These are phyloP conservation scores for Podospora bellae-mahoneyi DNA, from an alignment of 495 filamentous ascomycete species.

Conservation along the genomic window DNA sequence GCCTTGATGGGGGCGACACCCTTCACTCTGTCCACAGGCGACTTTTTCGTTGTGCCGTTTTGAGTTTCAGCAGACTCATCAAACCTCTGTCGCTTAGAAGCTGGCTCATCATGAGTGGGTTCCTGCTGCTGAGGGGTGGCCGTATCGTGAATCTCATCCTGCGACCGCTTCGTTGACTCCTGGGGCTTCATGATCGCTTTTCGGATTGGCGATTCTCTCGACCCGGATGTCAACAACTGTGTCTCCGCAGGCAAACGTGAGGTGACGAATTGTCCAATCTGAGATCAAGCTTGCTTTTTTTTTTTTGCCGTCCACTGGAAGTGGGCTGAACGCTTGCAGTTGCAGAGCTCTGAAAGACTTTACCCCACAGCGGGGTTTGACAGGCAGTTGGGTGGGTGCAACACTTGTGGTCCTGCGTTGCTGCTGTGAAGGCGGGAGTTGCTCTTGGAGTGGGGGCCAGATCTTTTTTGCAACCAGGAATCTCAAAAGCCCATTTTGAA, in stretches of 20 bases:
- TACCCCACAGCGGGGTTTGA: slow-evolving; percentile 23
- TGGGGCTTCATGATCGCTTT: slow-evolving; percentile 23
- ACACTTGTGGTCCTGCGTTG: background rate
- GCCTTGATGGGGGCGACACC: slow-evolving; percentile 80
- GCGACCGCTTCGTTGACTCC: slow-evolving; percentile 22
- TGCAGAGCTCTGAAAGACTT: slow-evolving; percentile 4
- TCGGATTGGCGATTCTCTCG: background rate
- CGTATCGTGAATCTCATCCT: slow-evolving; percentile 17
- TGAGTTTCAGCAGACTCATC: slow-evolving; percentile 29
- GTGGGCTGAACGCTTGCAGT: background rate
- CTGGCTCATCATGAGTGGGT: slow-evolving; percentile 38
- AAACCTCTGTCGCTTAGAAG: slow-evolving; percentile 58
- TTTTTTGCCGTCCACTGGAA: background rate
- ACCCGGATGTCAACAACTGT: background rate
- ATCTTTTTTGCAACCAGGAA: background rate
- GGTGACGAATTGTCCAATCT: slow-evolving; percentile 5
- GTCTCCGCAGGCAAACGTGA: background rate
- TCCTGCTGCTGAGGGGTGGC: background rate
- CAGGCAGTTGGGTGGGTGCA: no score
- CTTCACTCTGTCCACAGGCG: slow-evolving; percentile 41
- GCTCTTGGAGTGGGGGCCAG: background rate
- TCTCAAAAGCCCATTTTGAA: background rate
- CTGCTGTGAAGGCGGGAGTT: background rate
- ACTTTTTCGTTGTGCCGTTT: slow-evolving; percentile 18
- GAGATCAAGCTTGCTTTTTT: slow-evolving; percentile 5